Base-by-base conservation (phyloP, 2,329 filamentous ascomycete species). In the Aciculosporium take region DNA sequence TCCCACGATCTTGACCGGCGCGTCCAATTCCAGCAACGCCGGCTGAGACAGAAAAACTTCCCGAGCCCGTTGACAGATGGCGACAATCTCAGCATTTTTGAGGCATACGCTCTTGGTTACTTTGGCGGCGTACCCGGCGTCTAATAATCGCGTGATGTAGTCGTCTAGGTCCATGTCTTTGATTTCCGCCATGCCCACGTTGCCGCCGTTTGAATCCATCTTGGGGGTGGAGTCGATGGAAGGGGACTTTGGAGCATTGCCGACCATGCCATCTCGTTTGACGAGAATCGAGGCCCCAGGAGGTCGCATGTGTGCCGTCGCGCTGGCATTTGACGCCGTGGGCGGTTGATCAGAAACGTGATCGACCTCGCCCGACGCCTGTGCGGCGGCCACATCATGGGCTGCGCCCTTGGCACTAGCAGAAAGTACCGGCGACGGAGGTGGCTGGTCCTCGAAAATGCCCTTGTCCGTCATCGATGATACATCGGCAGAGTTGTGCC, bases 31-130 rank as follows among this genome's bases (percentile, higher is more conserved):
- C 43, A 98, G 66, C 20, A 98, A 69, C 1, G 91, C 87, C 4
- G 91, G 91, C 57, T 98, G 91, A 5, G 83, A 87, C 7, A 98
- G 68, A 48, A 98, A 84, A 8, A 89, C 74, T 61, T 98, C 91
- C 44, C 88, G 77, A 3, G 84, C 88, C 42, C 86, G 84, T 47
- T 83, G 78, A 60, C 91, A 98, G 49, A 98, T 89, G 45, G 89
- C 87, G 36, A 81, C 83, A 49, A 98, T 96, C 61, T 98, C 91
- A 30, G 91, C 91, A 57, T 98, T 96, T 69, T 94, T 95, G 46
- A 98, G 70, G 53, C 88, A 95, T 20, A 96, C 89, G 18, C 87
- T 86, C 70, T 98, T 98, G 47, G 91, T 96, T 52, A 95, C 85
- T 63, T 98, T 98, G 49, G 87, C 87, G 34, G 87, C 84, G 57